Base-by-base conservation (phyloP, 441 rosid species). In the Flueggea neowawraea region DNA sequence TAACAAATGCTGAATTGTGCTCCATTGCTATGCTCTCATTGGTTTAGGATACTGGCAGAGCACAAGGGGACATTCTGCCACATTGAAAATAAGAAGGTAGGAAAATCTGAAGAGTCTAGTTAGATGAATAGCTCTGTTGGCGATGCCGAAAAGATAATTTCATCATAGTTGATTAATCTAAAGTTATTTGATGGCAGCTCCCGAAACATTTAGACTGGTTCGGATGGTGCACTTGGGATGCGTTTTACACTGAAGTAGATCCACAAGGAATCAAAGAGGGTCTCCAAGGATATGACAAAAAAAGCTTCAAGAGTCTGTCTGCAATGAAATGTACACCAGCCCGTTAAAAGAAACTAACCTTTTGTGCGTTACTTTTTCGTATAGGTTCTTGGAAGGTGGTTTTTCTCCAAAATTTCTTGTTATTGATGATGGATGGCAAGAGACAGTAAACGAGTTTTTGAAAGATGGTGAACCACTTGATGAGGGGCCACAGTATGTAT, bases 201-300 rank as follows among this genome's bases (percentile, higher is more conserved):
- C 90, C 94, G 31, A 61, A 68, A 54, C 85, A 84, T 73, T 63
- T 89, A 62, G 88, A 89, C 70, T 87, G 94, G 94, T 89, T 89
- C 66, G 90, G 91, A 51, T 89, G 94, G 96, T 89, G 94, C 78
- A 89, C 96, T 12, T 83, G 96, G 94, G 94, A 87, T 79, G 88
- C 91, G 12, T 87, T 89, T 71, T 87, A 86, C 64, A 66, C 75
- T 10, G 73, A 80, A 50, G 91, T 84, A 55, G 71, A 75, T 65
- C 91, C 91, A 28, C 80, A 49, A 36, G 88, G 83, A 66, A 84
- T 89, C 67, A 69, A 77, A 77, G 79, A 84, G 66, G 88, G 91
- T 53, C 96, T 89, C 74, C 78, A 81, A 39, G 77, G 96, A 88
- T 86, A 76, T 60, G 47, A 44, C 31, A 12, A 56, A 10, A n/a